phyloP scores from a whole-genome alignment of 2,329 filamentous ascomycete genomes.

The Phaeoacremonium minimum region DNA sequence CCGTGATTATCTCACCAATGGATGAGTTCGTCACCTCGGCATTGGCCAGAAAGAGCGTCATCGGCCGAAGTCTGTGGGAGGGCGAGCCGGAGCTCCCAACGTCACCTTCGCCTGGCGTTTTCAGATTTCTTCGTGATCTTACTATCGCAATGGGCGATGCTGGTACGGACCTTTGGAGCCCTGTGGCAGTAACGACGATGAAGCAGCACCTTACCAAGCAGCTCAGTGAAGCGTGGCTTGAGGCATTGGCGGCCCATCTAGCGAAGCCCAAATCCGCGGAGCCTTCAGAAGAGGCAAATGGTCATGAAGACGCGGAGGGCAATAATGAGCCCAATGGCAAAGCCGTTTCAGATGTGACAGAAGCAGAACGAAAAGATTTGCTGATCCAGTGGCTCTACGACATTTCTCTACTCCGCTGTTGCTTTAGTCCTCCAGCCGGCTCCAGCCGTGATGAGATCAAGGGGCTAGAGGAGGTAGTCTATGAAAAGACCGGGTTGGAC shows the following conservation, averaged over 20 bases:
- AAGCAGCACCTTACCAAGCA: constrained; percentile 52
- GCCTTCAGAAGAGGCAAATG: constrained; percentile 7
- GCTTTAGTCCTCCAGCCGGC: constrained; percentile 28
- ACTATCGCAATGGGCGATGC: constrained; percentile 62
- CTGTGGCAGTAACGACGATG: constrained; percentile 56
- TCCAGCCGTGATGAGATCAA: constrained; percentile 26
- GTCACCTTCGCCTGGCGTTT: constrained; percentile 72
- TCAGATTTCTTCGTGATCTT: constrained; percentile 66
- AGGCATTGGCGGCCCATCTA: constrained; percentile 26
- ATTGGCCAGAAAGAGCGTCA: constrained; percentile 42
- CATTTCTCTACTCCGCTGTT: constrained; percentile 42
- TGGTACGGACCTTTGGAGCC: constrained; percentile 80
- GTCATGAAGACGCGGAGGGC: constrained; percentile 8
- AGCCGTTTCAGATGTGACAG: constrained; percentile 4
- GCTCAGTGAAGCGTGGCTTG: constrained; percentile 45
- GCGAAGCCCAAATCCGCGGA: constrained; percentile 6
- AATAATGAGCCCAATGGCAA: constrained; percentile 1
- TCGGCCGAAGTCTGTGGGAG: constrained; percentile 73
- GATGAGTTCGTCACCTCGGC: constrained; percentile 37
- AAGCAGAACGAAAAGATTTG: constrained; percentile 36
- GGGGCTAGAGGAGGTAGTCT: constrained; percentile 40
- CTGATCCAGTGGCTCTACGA: constrained; percentile 61
- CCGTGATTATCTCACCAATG: constrained; percentile 46
- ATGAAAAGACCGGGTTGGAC: constrained; percentile 41
- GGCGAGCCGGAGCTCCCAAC: constrained; percentile 69